These are phyloP conservation scores for Candida insectorum DNA, from an alignment of 805 yeast species.

Conservation along the genomic window DNA sequence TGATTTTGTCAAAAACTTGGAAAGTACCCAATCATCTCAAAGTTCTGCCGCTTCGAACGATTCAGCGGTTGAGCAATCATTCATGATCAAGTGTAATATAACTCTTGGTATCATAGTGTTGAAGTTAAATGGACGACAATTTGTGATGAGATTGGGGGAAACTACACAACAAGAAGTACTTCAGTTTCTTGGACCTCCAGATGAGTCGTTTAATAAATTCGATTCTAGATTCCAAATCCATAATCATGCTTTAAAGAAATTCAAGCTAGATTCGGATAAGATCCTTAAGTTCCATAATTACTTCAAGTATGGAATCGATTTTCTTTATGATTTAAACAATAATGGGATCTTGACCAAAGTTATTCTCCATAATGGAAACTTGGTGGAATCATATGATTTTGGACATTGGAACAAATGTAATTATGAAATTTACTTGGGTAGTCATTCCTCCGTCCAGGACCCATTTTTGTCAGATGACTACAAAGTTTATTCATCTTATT, in stretches of 20 bases:
- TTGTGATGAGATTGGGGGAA: constrained; percentile 30
- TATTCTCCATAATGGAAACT: constrained; percentile 49
- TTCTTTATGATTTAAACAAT: constrained; percentile 43
- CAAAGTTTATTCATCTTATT: constrained; percentile 21
- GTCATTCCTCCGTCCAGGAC: background rate
- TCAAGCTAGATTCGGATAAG: constrained; percentile 6
- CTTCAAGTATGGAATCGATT: constrained; percentile 51
- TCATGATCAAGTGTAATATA: constrained; percentile 15
- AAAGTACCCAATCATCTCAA: constrained; percentile 1
- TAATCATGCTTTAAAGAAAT: constrained; percentile 20
- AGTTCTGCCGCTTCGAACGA: constrained; percentile 1
- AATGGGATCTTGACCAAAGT: constrained; percentile 42
- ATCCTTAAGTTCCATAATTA: constrained; percentile 52
- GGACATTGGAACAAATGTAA: constrained; percentile 52
- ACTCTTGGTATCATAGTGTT: constrained; percentile 21
- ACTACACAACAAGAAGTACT: constrained; percentile 51
- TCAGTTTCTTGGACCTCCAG: constrained; percentile 53
- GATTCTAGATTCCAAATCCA: constrained; percentile 44
- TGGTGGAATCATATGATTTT: constrained; percentile 50
- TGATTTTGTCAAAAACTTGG: constrained; percentile 13
- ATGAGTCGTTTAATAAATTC: constrained; percentile 45
- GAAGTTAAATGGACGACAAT: constrained; percentile 10
- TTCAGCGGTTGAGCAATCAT: background rate
- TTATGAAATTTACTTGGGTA: constrained; percentile 30
- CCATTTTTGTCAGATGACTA: constrained; percentile 8